These are phyloP conservation scores for Leccinum incarnatum DNA, from an alignment of 768 basidiomycete species.

Conservation along the genomic window DNA sequence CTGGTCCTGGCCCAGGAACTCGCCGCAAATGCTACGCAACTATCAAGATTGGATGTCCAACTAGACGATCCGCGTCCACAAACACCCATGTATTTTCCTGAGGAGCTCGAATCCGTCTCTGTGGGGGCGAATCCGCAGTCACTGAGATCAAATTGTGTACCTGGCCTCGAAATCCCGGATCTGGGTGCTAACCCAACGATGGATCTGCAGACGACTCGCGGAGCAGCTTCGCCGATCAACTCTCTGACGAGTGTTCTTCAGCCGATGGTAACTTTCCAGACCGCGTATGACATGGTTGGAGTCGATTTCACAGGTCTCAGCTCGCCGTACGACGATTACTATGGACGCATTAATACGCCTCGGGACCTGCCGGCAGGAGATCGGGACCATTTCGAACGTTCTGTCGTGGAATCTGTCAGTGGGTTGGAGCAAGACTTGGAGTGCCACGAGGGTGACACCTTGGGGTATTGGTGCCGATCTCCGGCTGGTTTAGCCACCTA, in stretches of 20 bases:
- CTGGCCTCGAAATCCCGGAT: neutral
- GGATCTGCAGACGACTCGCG: neutral
- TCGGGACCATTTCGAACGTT: neutral
- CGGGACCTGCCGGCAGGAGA: neutral
- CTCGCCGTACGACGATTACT: conserved; percentile 4
- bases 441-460: neutral
- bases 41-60: conserved; percentile 1
- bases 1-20: neutral
- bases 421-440: conserved; percentile 2
- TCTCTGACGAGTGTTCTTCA: conserved; percentile 5
- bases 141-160: neutral
- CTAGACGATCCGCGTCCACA: neutral
- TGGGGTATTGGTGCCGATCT: conserved; percentile 4
- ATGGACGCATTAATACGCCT: neutral
- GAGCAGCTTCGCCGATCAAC: conserved; percentile 3
- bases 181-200: neutral
- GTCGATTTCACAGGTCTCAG: conserved; percentile 15
- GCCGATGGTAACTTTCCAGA: conserved; percentile 4
- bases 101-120: neutral
- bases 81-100: conserved; percentile 5
- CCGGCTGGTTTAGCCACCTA: neutral
- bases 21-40: neutral
- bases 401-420: neutral
- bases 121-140: neutral
- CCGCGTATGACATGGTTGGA: conserved; percentile 10